Base-by-base conservation (phyloP, 192 early-diverging fungal genomes). In the Backusella liffmaniae region DNA sequence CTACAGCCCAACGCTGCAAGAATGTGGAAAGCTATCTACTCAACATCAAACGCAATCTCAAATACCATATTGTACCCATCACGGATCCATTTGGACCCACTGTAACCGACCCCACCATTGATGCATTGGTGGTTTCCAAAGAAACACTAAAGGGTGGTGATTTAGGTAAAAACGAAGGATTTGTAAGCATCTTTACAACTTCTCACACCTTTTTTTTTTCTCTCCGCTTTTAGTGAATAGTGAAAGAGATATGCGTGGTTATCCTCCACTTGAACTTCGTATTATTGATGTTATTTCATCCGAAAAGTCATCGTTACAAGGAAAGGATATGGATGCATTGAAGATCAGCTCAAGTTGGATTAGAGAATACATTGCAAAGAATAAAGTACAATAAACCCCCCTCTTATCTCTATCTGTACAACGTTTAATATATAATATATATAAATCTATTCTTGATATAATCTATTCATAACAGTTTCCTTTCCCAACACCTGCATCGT, bases 61-160 rank as follows among this genome's bases (percentile, higher is more conserved):
- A 73, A 21, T 87, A 84, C 66, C 78, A 92, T 77, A 83, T 91
- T 12, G 91, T 88, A 9, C 92, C 92, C 0, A 91, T 99, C 34
- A 77, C 80, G 29, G 96, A 99, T 81, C 90, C 88, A 1, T 96
- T 89, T 78, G 98, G 98, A 0, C 98, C 98, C 1, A 96, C 96
- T 0, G 85, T 88, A 4, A 88, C 86, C 0, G 94, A 95, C 39
- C 70, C 89, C 0, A 82, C 90, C 1, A 87, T 99, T 18, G 85
- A 92, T 53, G 94, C 92, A 1, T 79, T 99, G 34, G 94, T 96
- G 10, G 92, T 93, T 26, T 95, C 94, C 10, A 83, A 86, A 29
- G 97, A 99, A 74, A 98, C 97, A 0, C 66, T 88, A 44, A 73
- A 80, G 18, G 94, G 93, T n/a, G 94, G 92, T 23, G 81, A 85